These are phyloP conservation scores for Hyaloscypha bicolor DNA, from an alignment of 495 filamentous ascomycete genomes.

Conservation along the genomic window DNA sequence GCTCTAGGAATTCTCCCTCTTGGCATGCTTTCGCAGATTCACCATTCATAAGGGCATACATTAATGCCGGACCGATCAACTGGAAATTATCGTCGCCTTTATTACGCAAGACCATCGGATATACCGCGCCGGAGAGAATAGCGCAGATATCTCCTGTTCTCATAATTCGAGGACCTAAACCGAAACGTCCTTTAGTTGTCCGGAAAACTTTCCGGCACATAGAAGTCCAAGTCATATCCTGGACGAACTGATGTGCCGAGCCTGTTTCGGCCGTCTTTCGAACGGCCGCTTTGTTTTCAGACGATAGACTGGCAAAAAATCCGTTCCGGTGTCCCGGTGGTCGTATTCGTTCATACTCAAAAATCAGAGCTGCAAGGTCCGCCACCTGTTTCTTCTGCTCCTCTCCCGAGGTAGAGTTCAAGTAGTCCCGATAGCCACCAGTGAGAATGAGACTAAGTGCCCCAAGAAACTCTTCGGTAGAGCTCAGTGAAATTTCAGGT, in stretches of 20 bases:
- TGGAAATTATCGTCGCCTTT: slow-evolving; percentile 13
- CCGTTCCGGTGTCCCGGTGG: background rate
- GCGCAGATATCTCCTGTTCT: slow-evolving; percentile 18
- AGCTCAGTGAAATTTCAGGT: slow-evolving; percentile 9
- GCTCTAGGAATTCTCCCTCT: slow-evolving; percentile 6
- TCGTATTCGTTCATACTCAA: slow-evolving; percentile 19
- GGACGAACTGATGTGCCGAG: slow-evolving; percentile 19
- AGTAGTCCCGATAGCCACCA: slow-evolving; percentile 13
- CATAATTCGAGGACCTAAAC: slow-evolving; percentile 19
- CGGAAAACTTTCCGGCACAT: slow-evolving; percentile 23
- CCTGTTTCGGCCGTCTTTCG: slow-evolving; percentile 5
- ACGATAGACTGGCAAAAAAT: slow-evolving; percentile 13
- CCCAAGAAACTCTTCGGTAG: slow-evolving; percentile 8
- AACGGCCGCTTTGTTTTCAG: slow-evolving; percentile 5
- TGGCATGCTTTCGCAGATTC: slow-evolving; percentile 12
- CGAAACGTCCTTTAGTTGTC: slow-evolving; percentile 15
- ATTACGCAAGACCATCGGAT: slow-evolving; percentile 20
- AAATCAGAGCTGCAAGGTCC: slow-evolving; percentile 17
- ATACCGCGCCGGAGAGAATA: slow-evolving; percentile 8
- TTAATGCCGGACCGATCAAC: slow-evolving; percentile 16
- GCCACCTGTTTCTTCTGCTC: slow-evolving; percentile 5
- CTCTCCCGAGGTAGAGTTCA: slow-evolving; percentile 11
- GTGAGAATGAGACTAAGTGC: slow-evolving; percentile 20
- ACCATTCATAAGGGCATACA: slow-evolving; percentile 22
- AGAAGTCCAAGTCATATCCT: slow-evolving; percentile 25